phyloP scores from a whole-genome alignment of 73 alveolate species.

The Breviolum minutum region DNA sequence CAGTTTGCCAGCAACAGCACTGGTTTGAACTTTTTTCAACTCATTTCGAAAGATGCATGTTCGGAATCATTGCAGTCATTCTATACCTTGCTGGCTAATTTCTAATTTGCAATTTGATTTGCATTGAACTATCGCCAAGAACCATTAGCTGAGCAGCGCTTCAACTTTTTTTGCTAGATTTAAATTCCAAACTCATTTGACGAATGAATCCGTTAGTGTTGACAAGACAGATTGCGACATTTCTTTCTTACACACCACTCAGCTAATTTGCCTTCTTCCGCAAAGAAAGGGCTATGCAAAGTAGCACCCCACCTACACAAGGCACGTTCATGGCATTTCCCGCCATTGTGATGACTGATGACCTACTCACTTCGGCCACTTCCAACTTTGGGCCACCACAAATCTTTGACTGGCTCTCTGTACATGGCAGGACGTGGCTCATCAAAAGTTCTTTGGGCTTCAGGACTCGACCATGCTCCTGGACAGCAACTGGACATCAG shows the following conservation, averaged over 20 bases:
- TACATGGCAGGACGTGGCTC: background rate
- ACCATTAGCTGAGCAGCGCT: background rate
- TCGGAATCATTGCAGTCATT: no score
- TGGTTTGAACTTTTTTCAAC: no score
- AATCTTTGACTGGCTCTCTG: background rate
- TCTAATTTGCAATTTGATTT: no score
- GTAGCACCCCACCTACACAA: background rate
- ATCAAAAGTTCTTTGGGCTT: background rate
- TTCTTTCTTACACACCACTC: no score
- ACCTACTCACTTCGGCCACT: background rate
- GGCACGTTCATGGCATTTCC: background rate
- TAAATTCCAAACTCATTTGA: background rate
- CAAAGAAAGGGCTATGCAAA: background rate
- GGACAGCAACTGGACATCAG: background rate
- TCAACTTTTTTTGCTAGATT: no score
- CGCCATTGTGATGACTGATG: background rate
- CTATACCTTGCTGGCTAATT: no score
- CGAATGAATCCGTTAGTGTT: background rate
- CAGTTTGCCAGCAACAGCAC: no score
- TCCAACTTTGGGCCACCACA: background rate
- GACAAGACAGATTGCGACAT: background rate
- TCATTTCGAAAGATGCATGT: no score
- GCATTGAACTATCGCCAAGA: background rate
- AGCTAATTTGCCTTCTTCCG: background rate
- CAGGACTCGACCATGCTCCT: background rate